These are phyloP conservation scores for Bonia amplexicaulis DNA, from an alignment of 176 grass and related monocot species.

Conservation along the genomic window DNA sequence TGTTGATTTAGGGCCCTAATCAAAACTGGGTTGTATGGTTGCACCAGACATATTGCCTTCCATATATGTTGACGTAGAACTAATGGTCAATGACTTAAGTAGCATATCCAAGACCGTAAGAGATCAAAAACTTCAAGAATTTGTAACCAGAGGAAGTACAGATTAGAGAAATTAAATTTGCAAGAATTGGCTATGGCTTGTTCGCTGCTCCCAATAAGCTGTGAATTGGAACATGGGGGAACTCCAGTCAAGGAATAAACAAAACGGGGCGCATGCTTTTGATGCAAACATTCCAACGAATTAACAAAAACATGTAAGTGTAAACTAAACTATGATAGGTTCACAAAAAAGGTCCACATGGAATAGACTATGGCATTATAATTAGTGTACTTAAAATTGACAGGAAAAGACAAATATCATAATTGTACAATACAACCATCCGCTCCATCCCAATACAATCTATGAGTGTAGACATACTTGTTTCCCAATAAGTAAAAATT, in stretches of 20 bases:
- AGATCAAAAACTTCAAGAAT: not conserved
- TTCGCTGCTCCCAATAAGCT: slow-evolving; percentile 39
- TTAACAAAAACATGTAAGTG: slow-evolving; percentile 15
- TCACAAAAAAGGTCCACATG: not conserved
- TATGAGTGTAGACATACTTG: not conserved
- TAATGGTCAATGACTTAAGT: not conserved
- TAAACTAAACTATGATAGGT: not conserved
- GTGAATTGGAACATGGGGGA: slow-evolving; percentile 50
- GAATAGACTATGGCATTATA: not conserved
- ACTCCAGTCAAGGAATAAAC: slow-evolving; percentile 39
- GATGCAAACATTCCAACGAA: slow-evolving; percentile 68
- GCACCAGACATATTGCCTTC: not conserved
- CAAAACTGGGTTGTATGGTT: too few species aligned
- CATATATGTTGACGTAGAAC: not conserved
- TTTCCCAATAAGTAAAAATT: not conserved
- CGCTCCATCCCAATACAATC: not conserved
- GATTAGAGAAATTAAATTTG: not conserved
- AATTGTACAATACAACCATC: not conserved
- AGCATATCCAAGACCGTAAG: not conserved
- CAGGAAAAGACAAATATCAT: not conserved
- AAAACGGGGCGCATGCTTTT: slow-evolving; percentile 36
- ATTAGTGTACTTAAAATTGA: not conserved
- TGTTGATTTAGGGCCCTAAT: not conserved
- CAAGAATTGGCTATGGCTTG: not conserved
- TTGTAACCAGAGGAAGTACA: not conserved